Evolutionary conservation across 2,329 filamentous ascomycete species (phyloP).

Genomic region (Pseudogymnoascus sp.): DNA sequence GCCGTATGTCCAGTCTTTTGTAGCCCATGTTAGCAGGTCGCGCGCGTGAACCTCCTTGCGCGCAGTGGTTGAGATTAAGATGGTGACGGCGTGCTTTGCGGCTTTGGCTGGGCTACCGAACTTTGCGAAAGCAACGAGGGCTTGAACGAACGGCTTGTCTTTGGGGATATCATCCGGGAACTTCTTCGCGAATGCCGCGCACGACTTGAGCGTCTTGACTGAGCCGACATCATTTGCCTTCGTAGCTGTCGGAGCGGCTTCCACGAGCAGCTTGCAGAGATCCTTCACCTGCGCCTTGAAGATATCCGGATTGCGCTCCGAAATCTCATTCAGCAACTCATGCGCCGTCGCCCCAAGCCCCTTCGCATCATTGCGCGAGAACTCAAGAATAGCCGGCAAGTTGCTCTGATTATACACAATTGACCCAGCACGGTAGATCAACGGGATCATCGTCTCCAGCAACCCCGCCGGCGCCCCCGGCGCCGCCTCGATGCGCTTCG

Average conservation of each 20-base stretch:
- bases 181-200: constrained; percentile 80
- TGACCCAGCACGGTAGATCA: constrained; percentile 76
- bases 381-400: constrained; percentile 80
- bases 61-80: constrained; percentile 65
- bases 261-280: constrained; percentile 76
- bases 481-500: constrained; percentile 67
- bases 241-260: constrained; percentile 65
- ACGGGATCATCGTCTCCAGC: constrained; percentile 70
- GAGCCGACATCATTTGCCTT: constrained; percentile 62
- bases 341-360: constrained; percentile 73
- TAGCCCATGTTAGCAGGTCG: constrained; percentile 69
- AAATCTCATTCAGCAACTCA: constrained; percentile 86
- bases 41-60: constrained; percentile 79
- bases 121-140: constrained; percentile 74
- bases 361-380: constrained; percentile 74
- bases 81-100: constrained; percentile 88
- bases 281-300: constrained; percentile 91
- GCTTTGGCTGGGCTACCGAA: constrained; percentile 74
- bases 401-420: constrained; percentile 93
- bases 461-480: constrained; percentile 51
- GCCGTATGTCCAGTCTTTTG: constrained; percentile 66
- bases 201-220: constrained; percentile 90
- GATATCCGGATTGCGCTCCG: constrained; percentile 76
- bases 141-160: constrained; percentile 72
- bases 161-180: constrained; percentile 77